Evolutionary conservation across 345 rosid species (phyloP), one percentile per base, ranked within the genome.

Genomic region (Rhizophora mangle): DNA sequence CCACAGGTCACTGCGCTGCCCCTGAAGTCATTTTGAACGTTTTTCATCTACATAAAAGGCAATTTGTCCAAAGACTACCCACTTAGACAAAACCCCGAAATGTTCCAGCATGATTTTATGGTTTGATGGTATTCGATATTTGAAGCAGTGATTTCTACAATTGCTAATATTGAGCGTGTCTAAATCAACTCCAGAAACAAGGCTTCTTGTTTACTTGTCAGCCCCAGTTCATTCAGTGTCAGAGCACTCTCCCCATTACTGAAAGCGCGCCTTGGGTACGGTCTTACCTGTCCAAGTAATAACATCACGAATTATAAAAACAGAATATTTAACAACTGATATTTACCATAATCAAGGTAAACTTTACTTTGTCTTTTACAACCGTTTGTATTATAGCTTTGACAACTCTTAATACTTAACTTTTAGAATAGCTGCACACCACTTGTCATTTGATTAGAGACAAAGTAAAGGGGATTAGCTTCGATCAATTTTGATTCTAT

Each of bases 181-280:
- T 85, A 90, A 56, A 96, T 82, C 72, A 81, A 82, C 87, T 96
- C 99, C 74, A 96, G 91, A 80, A 87, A 96, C 80, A 96, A 66
- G 65, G 99, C 99, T 81, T 96, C 99, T 72, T 90, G 99, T 80
- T 90, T 96, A 86, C 88, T 89, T 8, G 92, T 86, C 69, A 96
- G 82, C 19, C 99, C 99, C 37, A 90, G 95, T 78, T 96, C 98
- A 16, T 70, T 89, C 74, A 96, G 79, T 3, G 95, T 81, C 65
- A 85, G 71, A 39, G 71, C 69, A 60, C 87, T 75, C 80, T 96
- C 98, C 51, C 85, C 97, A 47, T 85, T 88, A 9, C 89, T 82
- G 82, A 92, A 95, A 39, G 96, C 92, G n/a, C 87, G 92, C 88
- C 97, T 84, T 0, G 98, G 97, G 76, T 85, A 96, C 53, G 99